Evolutionary conservation across 176 grass and related monocot genomes (phyloP), one percentile per base, ranked within the genome.

Genomic region (Luzula sylvatica): DNA sequence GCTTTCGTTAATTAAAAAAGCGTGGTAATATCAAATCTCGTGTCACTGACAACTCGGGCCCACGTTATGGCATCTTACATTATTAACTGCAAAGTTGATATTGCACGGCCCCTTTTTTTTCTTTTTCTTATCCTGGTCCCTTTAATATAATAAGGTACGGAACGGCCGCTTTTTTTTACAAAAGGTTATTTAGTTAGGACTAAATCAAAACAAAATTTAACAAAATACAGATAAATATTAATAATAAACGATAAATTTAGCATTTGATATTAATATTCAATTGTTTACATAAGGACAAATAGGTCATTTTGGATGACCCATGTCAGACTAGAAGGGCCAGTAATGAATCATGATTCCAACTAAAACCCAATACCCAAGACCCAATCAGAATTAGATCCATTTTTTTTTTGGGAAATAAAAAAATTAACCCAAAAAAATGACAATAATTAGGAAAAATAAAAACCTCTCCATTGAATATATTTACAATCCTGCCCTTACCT

Each of bases 381-480:
- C 24, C 25, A 46, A 61, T 61, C 39, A 61, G 58, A 61, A 15
- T 28, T 24, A 11, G 24, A 28, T 15, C 9, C 5, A 35, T 28
- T 48, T 49, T 48, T 20, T 64, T 64, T 64, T 35, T 16, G 42
- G 59, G 59, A 48, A 30, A 29, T 18, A 35, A 64, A 64, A n/a
- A n/a, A 29, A 64, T 29, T 23, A 39, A 64, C 42, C 59, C 59
- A 7, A 64, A 64, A 64, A 64, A 49, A 47, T 14, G n/a, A n/a
- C n/a, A 49, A 22, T 13, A 64, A 64, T 64, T 29, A 64, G 59
- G 30, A 64, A 43, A 64, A 64, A 32, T 8, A 32, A 29, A 41
- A 21, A 20, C 56, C 56, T 26, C 40, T 26, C 40, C 23, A 46
- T 32, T 64, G 4, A 24, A 29, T 32, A 4, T 64, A 64, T 64